Percentiles rank a stretch among this genome's conserved stretches.
phyloP scores from a whole-genome alignment of 805 yeast species.

The Yamadazyma insecticola region DNA sequence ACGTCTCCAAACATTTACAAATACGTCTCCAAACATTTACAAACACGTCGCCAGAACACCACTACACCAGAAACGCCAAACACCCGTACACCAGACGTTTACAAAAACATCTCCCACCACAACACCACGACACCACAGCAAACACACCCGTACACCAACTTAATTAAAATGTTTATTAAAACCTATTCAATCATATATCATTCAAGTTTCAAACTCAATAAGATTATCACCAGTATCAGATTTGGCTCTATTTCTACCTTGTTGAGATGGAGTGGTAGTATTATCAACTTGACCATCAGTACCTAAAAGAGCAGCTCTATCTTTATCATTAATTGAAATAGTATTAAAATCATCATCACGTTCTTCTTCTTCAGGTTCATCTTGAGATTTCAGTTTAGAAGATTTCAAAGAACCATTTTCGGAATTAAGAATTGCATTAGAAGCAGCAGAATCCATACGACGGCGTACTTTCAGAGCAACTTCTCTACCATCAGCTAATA shows the following conservation, averaged over 20 bases:
- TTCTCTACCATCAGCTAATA: constrained; percentile 86
- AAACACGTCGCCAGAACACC: too few relatives aligned
- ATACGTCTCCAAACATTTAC: too few relatives aligned
- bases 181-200: too few relatives aligned
- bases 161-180: neutral
- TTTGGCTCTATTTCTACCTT: constrained; percentile 10
- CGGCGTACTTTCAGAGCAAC: constrained; percentile 87
- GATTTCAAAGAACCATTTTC: constrained; percentile 25
- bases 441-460: constrained; percentile 73
- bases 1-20: too few relatives aligned
- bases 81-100: too few relatives aligned
- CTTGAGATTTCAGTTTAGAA: constrained; percentile 14
- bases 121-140: too few relatives aligned
- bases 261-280: constrained; percentile 17
- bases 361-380: constrained; percentile 41
- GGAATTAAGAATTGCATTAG: constrained; percentile 16
- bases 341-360: constrained; percentile 43
- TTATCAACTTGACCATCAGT: constrained; percentile 36
- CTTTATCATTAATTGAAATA: constrained; percentile 37
- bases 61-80: too few relatives aligned
- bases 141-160: too few relatives aligned
- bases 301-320: constrained; percentile 45
- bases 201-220: constrained; percentile 41
- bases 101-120: too few relatives aligned
- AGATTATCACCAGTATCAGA: constrained; percentile 19